phyloP scores from a whole-genome alignment of 2,329 filamentous ascomycete species.

The Colletotrichum lini region DNA sequence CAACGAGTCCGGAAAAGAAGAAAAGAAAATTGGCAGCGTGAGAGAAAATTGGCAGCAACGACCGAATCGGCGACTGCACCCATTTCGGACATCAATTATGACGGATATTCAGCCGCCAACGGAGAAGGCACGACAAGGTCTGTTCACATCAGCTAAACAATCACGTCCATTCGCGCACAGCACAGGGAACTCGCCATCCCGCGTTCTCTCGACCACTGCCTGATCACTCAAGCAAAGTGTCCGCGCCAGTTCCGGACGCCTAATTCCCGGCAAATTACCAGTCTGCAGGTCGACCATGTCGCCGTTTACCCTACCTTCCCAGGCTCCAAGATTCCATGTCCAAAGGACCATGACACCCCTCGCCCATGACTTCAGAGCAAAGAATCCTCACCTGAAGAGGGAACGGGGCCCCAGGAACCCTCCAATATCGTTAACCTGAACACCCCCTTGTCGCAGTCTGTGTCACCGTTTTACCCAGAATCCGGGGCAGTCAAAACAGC shows the following conservation, averaged over 20 bases:
- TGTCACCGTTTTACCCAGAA: conserved; percentile 12
- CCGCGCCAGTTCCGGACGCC: conserved; percentile 32
- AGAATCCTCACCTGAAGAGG: conserved; percentile 30
- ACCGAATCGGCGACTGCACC: too few relatives aligned
- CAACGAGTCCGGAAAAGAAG: conserved; percentile 1
- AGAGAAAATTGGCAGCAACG: too few relatives aligned
- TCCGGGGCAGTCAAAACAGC: conserved; percentile 37
- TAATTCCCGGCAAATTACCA: conserved; percentile 36
- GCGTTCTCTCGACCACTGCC: not conserved
- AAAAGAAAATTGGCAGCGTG: too few relatives aligned
- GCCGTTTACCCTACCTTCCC: not conserved
- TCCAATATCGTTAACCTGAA: conserved; percentile 35
- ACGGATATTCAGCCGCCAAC: too few relatives aligned
- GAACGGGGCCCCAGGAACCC: conserved; percentile 27
- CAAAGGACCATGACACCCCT: not conserved
- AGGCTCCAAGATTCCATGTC: not conserved
- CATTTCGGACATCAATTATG: too few relatives aligned
- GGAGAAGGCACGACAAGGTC: conserved; percentile 6
- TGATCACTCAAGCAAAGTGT: conserved; percentile 7
- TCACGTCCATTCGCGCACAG: not conserved
- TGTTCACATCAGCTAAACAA: conserved; percentile 14
- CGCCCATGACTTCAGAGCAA: not conserved
- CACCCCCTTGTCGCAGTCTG: conserved; percentile 18
- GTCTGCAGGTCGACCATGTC: conserved; percentile 27
- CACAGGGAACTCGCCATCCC: conserved; percentile 34